Evolutionary conservation across 495 filamentous ascomycete genomes (phyloP).

Genomic region (Pseudoneurospora amorphoporcata): DNA sequence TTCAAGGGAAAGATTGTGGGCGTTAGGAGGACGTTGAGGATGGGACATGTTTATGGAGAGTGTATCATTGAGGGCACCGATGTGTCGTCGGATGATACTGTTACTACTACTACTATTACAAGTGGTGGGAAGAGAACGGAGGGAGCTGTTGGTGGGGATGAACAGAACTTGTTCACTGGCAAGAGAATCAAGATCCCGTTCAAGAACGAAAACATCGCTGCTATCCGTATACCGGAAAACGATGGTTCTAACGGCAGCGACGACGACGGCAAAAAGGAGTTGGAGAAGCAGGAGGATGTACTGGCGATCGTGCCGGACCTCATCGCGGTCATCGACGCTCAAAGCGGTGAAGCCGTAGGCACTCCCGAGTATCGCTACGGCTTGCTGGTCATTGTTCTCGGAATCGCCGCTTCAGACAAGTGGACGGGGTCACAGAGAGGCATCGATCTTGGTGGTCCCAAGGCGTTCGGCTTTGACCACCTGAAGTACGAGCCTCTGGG

Average conservation of each 20-base stretch:
- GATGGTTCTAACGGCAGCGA: neutral
- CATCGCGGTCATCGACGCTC: constrained; percentile 49
- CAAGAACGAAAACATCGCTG: constrained; percentile 56
- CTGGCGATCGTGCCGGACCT: constrained; percentile 52
- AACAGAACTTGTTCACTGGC: constrained; percentile 14
- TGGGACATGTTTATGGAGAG: constrained; percentile 45
- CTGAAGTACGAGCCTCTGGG: constrained; percentile 38
- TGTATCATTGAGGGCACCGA: constrained; percentile 42
- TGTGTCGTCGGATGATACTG: constrained; percentile 10
- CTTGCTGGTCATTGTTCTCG: constrained; percentile 44
- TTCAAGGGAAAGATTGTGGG: constrained; percentile 52
- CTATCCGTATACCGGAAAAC: constrained; percentile 25
- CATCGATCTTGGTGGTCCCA: constrained; percentile 42
- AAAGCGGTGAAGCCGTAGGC: constrained; percentile 49
- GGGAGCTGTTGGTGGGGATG: neutral
- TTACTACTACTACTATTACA: neutral
- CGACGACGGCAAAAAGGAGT: neutral
- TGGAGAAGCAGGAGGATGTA: constrained; percentile 32
- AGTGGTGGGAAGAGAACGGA: neutral
- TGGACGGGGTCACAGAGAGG: constrained; percentile 44
- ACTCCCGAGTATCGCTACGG: constrained; percentile 54
- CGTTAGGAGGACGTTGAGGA: constrained; percentile 44
- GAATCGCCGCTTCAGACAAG: constrained; percentile 44
- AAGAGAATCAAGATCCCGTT: constrained; percentile 45
- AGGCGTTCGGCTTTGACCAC: constrained; percentile 41